Base-by-base conservation (phyloP, 305 asterid genomes). In the Striga hermonthica region DNA sequence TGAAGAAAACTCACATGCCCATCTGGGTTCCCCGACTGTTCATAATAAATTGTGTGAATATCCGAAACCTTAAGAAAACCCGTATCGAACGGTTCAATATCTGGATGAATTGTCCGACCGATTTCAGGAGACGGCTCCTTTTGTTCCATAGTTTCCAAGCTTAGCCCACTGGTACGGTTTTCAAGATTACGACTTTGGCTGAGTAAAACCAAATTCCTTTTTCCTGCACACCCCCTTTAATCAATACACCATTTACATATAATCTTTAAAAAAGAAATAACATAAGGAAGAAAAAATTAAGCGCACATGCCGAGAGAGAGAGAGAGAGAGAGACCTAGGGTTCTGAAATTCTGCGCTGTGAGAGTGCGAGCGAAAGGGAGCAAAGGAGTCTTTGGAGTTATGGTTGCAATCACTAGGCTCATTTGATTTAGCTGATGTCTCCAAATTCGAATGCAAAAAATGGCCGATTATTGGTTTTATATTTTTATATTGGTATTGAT, bases 21-120 rank as follows among this genome's bases (percentile, higher is more conserved):
- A 47, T 77, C 83, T 50, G 98, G 98, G 82, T 90, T 87, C 64
- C 98, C 98, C 0, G 98, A 93, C 73, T 87, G 90, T 74, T 93
- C 98, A 73, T 88, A 93, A n/a, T 88, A 90, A 59, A 93, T 61
- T 15, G 83, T 78, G 78, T 93, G 98, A 76, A 84, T 81, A 76
- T 87, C 91, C 3, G 98, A 92, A 76, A 90, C 98, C 85, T 84
- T 88, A 54, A 90, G 80, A 69, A 74, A 82, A 14, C 96, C 97
- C 10, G 91, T 76, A 69, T 77, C 16, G 63, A 82, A 87, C 0
- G 98, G 94, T 79, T 90, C 97, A 72, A 90, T 82, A 50, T 87
- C 91, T 13, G 88, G 72, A 70, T 86, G 83, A 70, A 90, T 78
- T 62, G 67, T 84, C 79, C 81, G 78, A 22, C 64, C 81, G 4